These are phyloP conservation scores for Agaricus sinodeliciosus DNA, from an alignment of 768 basidiomycete species.

Conservation along the genomic window DNA sequence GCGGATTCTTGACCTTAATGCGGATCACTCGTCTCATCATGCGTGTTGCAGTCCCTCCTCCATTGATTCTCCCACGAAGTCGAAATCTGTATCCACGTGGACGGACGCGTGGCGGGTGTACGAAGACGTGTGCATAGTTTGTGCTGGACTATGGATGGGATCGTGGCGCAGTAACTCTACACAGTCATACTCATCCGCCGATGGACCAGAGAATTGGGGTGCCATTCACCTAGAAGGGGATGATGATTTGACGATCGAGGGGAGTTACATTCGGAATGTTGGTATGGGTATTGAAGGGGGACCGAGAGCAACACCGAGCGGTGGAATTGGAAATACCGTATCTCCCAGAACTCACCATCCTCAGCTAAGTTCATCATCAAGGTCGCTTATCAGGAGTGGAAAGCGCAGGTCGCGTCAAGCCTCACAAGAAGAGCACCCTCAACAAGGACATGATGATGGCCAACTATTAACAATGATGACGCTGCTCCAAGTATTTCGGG, in stretches of 20 bases:
- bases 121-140: slow-evolving; percentile 79
- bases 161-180: slow-evolving; percentile 49
- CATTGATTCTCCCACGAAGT: slow-evolving; percentile 22
- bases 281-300: slow-evolving; percentile 72
- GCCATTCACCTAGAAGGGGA: slow-evolving; percentile 58
- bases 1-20: slow-evolving; percentile 54
- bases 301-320: slow-evolving; percentile 26
- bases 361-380: slow-evolving; percentile 19
- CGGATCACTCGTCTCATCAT: slow-evolving; percentile 23
- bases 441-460: slow-evolving; percentile 18
- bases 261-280: slow-evolving; percentile 43
- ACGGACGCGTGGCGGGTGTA: slow-evolving; percentile 77
- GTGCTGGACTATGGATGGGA: slow-evolving; percentile 79
- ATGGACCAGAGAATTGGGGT: slow-evolving; percentile 49
- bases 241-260: slow-evolving; percentile 43
- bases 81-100: slow-evolving; percentile 39
- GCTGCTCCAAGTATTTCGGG: slow-evolving; percentile 62
- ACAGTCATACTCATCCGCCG: slow-evolving; percentile 41
- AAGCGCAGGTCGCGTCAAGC: slow-evolving; percentile 32
- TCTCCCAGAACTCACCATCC: not conserved
- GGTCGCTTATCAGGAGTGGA: slow-evolving; percentile 34
- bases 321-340: slow-evolving; percentile 12
- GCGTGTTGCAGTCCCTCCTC: slow-evolving; percentile 31
- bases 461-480: slow-evolving; percentile 44
- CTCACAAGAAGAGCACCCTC: slow-evolving; percentile 18